Base-by-base conservation (phyloP, 768 basidiomycete species). In the Tricholoma bakamatsutake region DNA sequence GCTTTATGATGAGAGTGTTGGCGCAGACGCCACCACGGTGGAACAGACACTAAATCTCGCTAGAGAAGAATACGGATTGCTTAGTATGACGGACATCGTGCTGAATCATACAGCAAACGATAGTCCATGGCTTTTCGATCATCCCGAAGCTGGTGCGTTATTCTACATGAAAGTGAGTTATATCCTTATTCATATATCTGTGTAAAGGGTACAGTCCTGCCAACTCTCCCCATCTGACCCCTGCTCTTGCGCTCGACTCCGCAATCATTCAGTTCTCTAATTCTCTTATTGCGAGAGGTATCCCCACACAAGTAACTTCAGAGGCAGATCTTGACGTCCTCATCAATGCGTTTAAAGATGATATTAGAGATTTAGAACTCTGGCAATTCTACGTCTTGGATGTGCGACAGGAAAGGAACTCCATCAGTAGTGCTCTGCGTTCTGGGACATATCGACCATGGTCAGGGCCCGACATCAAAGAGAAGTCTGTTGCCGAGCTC, bases 31-130 rank as follows among this genome's bases (percentile, higher is more conserved):
- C 54, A 70, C 74, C 24, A 73, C 80, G 62, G 73, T 96, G 21
- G 79, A 85, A 58, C 74, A 83, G n/a, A 74, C 84, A 18, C 73
- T 97, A 28, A 78, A 76, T 59, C 65, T 82, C 12, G 92, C 93
- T 6, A 82, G 80, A 65, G 85, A 95, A 37, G 85, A 95, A 68
- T 95, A 87, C 58, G 96, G 96, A 2, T 73, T 99, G 43, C 76
- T 97, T 56, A 90, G 86, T 62, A 68, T 98, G 64, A 98, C 92
- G 1, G 97, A 99, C 67, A 90, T 99, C 51, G 97, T 99, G 4
- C 80, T 98, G 54, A 99, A 99, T 68, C 97, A 99, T 66, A 98
- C 97, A 12, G 93, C 97, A 6, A 90, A 92, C 66, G 93, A 98
- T 66, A 93, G 87, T 59, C 77, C 84, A 15, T 99, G 95, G 95